A percentile compares a stretch with the other conserved stretches of the same genome.
phyloP scores from a whole-genome alignment of 306 rosid genomes.

The Rosa chinensis region DNA sequence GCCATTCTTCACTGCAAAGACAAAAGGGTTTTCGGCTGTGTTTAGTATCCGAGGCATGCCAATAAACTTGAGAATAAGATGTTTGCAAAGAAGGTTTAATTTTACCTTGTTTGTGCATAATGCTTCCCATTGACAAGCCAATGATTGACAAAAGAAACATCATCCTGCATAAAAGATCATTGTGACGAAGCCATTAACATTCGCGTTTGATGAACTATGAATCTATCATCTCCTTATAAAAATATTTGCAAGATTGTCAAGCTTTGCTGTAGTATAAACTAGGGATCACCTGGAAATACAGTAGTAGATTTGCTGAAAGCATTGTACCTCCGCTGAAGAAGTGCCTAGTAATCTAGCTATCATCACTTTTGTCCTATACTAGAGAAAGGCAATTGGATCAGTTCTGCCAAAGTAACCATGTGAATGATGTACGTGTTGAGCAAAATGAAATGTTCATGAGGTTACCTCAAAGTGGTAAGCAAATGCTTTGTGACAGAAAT shows the following conservation, averaged over 20 bases:
- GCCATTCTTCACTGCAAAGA: slow-evolving; percentile 92
- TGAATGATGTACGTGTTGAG: neutral
- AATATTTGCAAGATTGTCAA: neutral
- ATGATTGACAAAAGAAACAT: slow-evolving; percentile 69
- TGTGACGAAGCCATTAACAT: slow-evolving; percentile 11
- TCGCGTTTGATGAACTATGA: neutral
- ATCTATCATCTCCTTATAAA: neutral
- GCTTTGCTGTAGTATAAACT: neutral
- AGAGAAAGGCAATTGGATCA: neutral
- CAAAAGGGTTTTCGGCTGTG: neutral
- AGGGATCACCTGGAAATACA: slow-evolving; percentile 74
- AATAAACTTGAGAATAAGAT: neutral
- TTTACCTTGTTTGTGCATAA: slow-evolving; percentile 82
- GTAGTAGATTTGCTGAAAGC: slow-evolving; percentile 92
- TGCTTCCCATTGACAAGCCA: slow-evolving; percentile 92
- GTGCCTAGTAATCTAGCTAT: slow-evolving; percentile 86
- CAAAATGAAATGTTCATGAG: neutral
- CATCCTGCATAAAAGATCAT: slow-evolving; percentile 50
- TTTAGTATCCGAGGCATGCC: neutral
- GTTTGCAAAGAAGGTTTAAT: neutral
- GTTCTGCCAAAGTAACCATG: neutral
- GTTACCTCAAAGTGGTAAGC: slow-evolving; percentile 95
- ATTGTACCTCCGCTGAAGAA: slow-evolving; percentile 91
- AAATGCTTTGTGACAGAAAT: slow-evolving; percentile 81
- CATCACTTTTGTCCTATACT: slow-evolving; percentile 72